Conservation (phyloP, 2,329 filamentous ascomycete species). For the Fusarium dimerum region DNA sequence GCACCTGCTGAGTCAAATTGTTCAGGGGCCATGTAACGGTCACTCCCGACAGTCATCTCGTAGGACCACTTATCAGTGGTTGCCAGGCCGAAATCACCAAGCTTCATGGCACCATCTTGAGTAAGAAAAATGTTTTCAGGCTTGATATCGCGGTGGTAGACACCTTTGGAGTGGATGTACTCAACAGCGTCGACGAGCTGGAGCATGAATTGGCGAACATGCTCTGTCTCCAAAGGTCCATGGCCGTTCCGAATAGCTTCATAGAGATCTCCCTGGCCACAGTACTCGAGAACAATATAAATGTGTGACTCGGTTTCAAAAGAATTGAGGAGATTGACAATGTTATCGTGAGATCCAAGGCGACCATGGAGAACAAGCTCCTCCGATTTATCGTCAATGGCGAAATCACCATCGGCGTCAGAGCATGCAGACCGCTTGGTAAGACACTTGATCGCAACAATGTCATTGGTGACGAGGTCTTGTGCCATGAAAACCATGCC, state of each 20-base stretch:
- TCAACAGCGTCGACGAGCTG: slow-evolving; percentile 87
- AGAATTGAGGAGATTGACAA: slow-evolving; percentile 87
- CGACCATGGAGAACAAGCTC: slow-evolving; percentile 78
- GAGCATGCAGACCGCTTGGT: slow-evolving; percentile 74
- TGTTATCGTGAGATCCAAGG: slow-evolving; percentile 80
- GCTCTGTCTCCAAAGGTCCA: slow-evolving; percentile 90
- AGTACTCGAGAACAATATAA: slow-evolving; percentile 94
- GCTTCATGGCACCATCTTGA: slow-evolving; percentile 85
- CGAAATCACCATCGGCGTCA: slow-evolving; percentile 62
- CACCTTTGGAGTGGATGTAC: slow-evolving; percentile 85
- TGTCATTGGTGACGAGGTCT: slow-evolving; percentile 73
- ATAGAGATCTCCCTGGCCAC: slow-evolving; percentile 92
- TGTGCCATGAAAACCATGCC: slow-evolving; percentile 96
- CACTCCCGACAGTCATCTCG: slow-evolving; percentile 92
- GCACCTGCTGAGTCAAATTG: slow-evolving; percentile 87
- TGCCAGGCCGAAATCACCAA: slow-evolving; percentile 93
- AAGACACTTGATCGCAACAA: slow-evolving; percentile 94
- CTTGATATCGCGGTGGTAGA: slow-evolving; percentile 98
- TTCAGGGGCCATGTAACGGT: slow-evolving; percentile 98
- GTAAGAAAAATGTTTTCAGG: slow-evolving; percentile 98
- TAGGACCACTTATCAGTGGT: slow-evolving; percentile 88
- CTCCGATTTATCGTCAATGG: slow-evolving; percentile 80
- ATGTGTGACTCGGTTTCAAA: slow-evolving; percentile 91
- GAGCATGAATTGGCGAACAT: slow-evolving; percentile 96
- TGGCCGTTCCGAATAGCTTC: slow-evolving; percentile 90